A percentile compares a stretch with the other conserved stretches of the same genome.
Evolutionary conservation across 768 basidiomycete species (phyloP).

Genomic region (Cantharellus anzutake): DNA sequence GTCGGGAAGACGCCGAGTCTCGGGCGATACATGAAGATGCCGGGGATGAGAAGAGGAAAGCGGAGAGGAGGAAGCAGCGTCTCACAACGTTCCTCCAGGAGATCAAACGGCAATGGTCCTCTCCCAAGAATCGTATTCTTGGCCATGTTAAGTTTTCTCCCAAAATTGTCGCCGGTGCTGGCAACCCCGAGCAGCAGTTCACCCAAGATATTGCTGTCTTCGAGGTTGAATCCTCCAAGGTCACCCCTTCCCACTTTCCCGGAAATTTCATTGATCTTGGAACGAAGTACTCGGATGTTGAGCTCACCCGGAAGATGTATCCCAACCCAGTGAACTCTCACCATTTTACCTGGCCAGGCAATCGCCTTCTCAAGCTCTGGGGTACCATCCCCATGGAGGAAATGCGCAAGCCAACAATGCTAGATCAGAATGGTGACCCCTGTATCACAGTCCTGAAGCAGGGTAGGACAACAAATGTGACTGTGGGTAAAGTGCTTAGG

Average conservation of each 20-base stretch:
- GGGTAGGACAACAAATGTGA: conserved; percentile 5
- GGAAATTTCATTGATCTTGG: conserved; percentile 8
- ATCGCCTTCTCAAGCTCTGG: conserved; percentile 6
- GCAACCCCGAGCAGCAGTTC: conserved; percentile 2
- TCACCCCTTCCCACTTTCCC: conserved; percentile 3
- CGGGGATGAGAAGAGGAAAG: conserved; percentile 5
- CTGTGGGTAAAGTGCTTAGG: conserved; percentile 5
- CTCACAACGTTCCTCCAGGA: conserved; percentile 5
- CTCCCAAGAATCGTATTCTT: conserved; percentile 5
- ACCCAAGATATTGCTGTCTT: conserved; percentile 6
- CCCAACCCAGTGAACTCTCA: background rate
- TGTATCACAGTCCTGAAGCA: conserved; percentile 9
- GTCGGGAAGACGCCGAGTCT: background rate
- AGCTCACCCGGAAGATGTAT: conserved; percentile 5
- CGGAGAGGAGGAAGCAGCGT: conserved; percentile 4
- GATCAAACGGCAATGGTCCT: conserved; percentile 2
- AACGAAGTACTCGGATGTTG: conserved; percentile 2
- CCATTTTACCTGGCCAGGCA: conserved; percentile 1
- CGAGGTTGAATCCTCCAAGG: conserved; percentile 6
- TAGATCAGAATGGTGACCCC: conserved; percentile 3
- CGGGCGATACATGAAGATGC: background rate
- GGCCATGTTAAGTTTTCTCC: conserved; percentile 5
- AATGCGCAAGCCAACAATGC: conserved; percentile 3
- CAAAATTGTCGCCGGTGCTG: conserved; percentile 2
- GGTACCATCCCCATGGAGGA: conserved; percentile 4